Evolutionary conservation across 2,329 filamentous ascomycete species (phyloP).

Genomic region (Diaporthe ilicicola): DNA sequence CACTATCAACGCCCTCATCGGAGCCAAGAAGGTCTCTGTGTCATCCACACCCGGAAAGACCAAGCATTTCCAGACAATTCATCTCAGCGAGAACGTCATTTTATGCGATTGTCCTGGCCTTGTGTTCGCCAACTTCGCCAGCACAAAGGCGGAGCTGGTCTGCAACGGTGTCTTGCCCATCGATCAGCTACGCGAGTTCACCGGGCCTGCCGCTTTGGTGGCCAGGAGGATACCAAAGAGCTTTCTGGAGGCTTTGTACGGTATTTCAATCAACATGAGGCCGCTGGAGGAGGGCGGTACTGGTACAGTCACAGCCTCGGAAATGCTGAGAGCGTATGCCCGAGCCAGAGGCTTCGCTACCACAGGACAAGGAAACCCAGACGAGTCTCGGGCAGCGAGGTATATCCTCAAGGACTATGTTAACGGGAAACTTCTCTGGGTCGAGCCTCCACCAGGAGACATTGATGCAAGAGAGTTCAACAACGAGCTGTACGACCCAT

Average conservation of each 20-base stretch:
- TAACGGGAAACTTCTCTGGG: slow-evolving; percentile 92
- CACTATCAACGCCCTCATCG: slow-evolving; percentile 98
- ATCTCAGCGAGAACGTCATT: slow-evolving; percentile 87
- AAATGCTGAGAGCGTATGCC: slow-evolving; percentile 87
- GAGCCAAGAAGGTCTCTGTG: slow-evolving; percentile 97
- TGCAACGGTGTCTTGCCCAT: slow-evolving; percentile 96
- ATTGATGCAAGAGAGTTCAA: slow-evolving; percentile 85
- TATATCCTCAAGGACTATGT: slow-evolving; percentile 97
- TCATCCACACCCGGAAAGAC: slow-evolving; percentile 98
- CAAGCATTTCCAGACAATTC: slow-evolving; percentile 99
- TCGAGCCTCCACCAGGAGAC: slow-evolving; percentile 81
- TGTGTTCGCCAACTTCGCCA: slow-evolving; percentile 97
- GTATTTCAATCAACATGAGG: slow-evolving; percentile 84
- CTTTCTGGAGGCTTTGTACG: slow-evolving; percentile 93
- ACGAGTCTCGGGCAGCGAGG: slow-evolving; percentile 90
- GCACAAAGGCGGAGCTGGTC: slow-evolving; percentile 94
- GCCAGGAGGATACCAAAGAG: slow-evolving; percentile 84
- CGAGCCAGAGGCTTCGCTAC: slow-evolving; percentile 90
- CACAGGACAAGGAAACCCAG: slow-evolving; percentile 86
- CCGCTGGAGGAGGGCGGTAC: slow-evolving; percentile 92
- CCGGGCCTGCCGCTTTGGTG: slow-evolving; percentile 84
- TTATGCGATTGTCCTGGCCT: slow-evolving; percentile 98
- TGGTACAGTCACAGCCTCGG: slow-evolving; percentile 83
- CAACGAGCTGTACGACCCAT: slow-evolving; percentile 83
- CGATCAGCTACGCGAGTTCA: slow-evolving; percentile 93